A percentile compares a stretch with the other conserved stretches of the same genome.
Evolutionary conservation across 1,139 yeast genomes (phyloP).

Genomic region (Lodderomyces oxycetoniae): DNA sequence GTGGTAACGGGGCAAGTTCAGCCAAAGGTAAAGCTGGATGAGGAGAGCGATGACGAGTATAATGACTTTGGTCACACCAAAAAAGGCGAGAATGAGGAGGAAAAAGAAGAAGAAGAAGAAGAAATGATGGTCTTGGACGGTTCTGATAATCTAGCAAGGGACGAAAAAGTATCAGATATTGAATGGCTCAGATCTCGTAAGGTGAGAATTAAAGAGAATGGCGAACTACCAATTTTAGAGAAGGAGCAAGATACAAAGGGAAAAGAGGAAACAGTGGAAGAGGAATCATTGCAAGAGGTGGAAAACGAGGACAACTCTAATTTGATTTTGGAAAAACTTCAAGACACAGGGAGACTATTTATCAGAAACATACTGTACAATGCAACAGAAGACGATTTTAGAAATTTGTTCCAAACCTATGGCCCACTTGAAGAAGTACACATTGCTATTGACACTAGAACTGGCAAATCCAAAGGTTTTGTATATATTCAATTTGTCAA

Average conservation of each 20-base stretch:
- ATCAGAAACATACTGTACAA: slow-evolving; percentile 80
- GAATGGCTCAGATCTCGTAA: slow-evolving; percentile 86
- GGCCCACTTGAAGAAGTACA: slow-evolving; percentile 78
- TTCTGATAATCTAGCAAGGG: slow-evolving; percentile 32
- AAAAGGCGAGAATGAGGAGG: slow-evolving; percentile 20
- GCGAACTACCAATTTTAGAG: slow-evolving; percentile 23
- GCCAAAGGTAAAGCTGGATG: no score
- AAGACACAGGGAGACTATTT: slow-evolving; percentile 76
- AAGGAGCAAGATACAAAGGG: slow-evolving; percentile 2
- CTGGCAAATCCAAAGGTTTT: slow-evolving; percentile 89
- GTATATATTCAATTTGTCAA: slow-evolving; percentile 74
- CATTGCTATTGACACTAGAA: slow-evolving; percentile 83
- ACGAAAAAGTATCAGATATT: slow-evolving; percentile 64
- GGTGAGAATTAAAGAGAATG: slow-evolving; percentile 60
- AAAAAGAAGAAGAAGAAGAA: slow-evolving; percentile 16
- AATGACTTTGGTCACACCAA: slow-evolving; percentile 42
- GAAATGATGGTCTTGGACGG: slow-evolving; percentile 16
- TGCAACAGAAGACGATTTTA: slow-evolving; percentile 76
- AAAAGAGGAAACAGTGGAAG: slow-evolving; percentile 14
- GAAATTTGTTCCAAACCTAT: slow-evolving; percentile 48
- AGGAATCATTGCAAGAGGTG: slow-evolving; percentile 13
- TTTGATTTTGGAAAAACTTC: slow-evolving; percentile 53
- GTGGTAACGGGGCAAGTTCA: slow-evolving; percentile 28
- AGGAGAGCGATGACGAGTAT: slow-evolving; percentile 66
- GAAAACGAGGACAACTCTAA: slow-evolving; percentile 42